Evolutionary conservation across 129 eudicot genomes (phyloP).

Genomic region (Flaveria brownii): DNA sequence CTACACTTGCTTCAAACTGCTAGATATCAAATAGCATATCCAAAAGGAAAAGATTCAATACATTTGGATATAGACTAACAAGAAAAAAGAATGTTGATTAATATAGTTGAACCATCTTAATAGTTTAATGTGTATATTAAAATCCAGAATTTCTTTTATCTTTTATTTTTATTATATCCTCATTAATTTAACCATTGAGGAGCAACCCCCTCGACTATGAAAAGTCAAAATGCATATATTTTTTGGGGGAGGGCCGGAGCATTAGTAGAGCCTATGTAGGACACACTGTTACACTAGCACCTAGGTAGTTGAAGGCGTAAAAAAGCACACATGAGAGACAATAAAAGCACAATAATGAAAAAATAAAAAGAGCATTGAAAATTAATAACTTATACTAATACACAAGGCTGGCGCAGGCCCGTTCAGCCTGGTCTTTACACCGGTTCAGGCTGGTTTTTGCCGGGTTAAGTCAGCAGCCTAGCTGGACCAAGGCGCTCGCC

Average conservation of each 20-base stretch:
- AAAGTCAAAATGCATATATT: neutral
- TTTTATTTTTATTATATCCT: neutral
- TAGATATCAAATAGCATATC: constrained; percentile 6
- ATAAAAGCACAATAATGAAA: too few relatives aligned
- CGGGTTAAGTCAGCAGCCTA: too few relatives aligned
- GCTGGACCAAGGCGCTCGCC: too few relatives aligned
- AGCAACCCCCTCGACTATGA: constrained; percentile 3
- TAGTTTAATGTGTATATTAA: neutral
- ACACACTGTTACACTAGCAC: too few relatives aligned
- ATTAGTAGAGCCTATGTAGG: neutral
- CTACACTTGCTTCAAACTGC: constrained; percentile 10
- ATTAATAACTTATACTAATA: too few relatives aligned
- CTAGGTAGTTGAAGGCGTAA: too few relatives aligned
- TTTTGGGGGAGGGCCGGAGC: neutral
- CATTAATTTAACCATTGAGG: neutral
- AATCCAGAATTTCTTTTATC: neutral
- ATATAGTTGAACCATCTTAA: constrained; percentile 1
- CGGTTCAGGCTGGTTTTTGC: too few relatives aligned
- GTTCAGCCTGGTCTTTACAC: too few relatives aligned
- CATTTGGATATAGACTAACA: neutral
- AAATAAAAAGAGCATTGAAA: too few relatives aligned
- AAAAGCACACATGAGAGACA: too few relatives aligned
- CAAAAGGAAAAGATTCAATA: constrained; percentile 5
- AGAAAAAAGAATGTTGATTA: neutral
- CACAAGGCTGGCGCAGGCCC: too few relatives aligned